These are phyloP conservation scores for Boletus holoroseus DNA, from an alignment of 1,284 basidiomycete genomes.

Conservation along the genomic window DNA sequence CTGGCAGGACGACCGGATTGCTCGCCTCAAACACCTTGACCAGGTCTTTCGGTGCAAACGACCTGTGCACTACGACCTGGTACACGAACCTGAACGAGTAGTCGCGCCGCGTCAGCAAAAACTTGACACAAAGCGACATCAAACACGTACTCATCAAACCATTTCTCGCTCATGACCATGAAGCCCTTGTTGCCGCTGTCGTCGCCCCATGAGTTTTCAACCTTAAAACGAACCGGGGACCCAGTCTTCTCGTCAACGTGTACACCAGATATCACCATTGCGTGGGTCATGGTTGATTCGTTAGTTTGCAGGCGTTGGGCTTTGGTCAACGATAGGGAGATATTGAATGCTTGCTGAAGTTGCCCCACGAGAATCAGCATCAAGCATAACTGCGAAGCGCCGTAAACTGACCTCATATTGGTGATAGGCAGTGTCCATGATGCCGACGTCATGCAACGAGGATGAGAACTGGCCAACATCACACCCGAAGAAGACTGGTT, in stretches of 20 bases:
- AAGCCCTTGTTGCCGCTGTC: conserved; percentile 79
- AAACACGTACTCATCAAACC: conserved; percentile 81
- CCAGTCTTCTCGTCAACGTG: conserved; percentile 71
- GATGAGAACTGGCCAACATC: conserved; percentile 82
- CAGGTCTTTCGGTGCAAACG: conserved; percentile 73
- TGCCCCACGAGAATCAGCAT: conserved; percentile 2
- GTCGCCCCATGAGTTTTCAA: conserved; percentile 96
- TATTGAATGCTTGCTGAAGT: conserved; percentile 50
- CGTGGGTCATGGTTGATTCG: conserved; percentile 88
- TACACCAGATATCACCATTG: conserved; percentile 92
- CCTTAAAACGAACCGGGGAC: conserved; percentile 81
- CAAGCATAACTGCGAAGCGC: not conserved
- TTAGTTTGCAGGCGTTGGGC: conserved; percentile 77
- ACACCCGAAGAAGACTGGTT: conserved; percentile 93
- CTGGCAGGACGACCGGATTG: conserved; percentile 61
- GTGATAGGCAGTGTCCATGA: conserved; percentile 84
- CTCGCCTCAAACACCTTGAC: conserved; percentile 72
- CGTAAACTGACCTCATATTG: conserved; percentile 62
- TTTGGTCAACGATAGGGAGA: conserved; percentile 65
- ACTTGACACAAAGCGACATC: not conserved
- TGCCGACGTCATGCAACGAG: conserved; percentile 59
- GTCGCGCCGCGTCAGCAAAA: conserved; percentile 5
- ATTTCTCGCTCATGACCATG: conserved; percentile 86
- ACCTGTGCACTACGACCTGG: conserved; percentile 82
- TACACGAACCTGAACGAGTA: conserved; percentile 61